phyloP scores from a whole-genome alignment of 805 yeast genomes.

The Candida michaelii region DNA sequence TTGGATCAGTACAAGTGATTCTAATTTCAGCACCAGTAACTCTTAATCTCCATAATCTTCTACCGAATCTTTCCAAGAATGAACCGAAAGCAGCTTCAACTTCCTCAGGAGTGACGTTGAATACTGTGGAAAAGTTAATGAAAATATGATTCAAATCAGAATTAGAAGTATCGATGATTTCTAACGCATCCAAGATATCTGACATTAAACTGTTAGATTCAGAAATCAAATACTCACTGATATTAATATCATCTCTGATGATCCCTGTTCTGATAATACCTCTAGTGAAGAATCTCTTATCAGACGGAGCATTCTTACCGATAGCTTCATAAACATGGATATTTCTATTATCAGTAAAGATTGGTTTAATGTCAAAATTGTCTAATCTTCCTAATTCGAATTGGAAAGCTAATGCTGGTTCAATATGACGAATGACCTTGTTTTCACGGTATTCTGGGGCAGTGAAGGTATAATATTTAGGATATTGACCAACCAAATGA shows the following conservation, averaged over 20 bases:
- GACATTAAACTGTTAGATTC: constrained; percentile 96
- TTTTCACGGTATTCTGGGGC: constrained; percentile 86
- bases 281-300: constrained; percentile 93
- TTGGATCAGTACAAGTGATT: constrained; percentile 89
- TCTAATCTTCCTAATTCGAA: constrained; percentile 91
- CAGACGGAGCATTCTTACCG: constrained; percentile 90
- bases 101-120: constrained; percentile 91
- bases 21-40: constrained; percentile 97
- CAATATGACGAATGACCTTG: constrained; percentile 93
- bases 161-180: constrained; percentile 89
- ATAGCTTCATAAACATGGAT: constrained; percentile 96
- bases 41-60: constrained; percentile 94
- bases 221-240: constrained; percentile 90
- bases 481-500: constrained; percentile 80
- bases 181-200: constrained; percentile 92
- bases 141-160: constrained; percentile 96
- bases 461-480: constrained; percentile 92
- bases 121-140: constrained; percentile 94
- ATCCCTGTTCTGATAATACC: constrained; percentile 97
- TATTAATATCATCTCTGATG: constrained; percentile 87
- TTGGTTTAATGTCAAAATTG: constrained; percentile 92
- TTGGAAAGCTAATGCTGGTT: constrained; percentile 98
- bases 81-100: constrained; percentile 98
- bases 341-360: constrained; percentile 94
- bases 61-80: constrained; percentile 94